Evolutionary conservation across 306 rosid genomes (phyloP).

Genomic region (Dicorynia guianensis): DNA sequence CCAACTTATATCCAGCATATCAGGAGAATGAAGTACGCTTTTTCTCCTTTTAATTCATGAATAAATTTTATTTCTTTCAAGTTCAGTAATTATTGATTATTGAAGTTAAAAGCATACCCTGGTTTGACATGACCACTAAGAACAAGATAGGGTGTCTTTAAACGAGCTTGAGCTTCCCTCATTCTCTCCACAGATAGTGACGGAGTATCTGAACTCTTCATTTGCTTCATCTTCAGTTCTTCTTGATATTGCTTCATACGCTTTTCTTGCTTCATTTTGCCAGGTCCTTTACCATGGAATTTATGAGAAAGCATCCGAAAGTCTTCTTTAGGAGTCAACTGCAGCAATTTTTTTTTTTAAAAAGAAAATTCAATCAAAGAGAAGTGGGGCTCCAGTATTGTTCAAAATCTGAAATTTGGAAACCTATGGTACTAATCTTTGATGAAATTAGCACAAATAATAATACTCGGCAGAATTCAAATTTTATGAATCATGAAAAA

Average conservation of each 20-base stretch:
- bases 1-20: constrained; percentile 25
- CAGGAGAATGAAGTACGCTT: neutral
- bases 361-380: constrained; percentile 32
- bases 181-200: constrained; percentile 88
- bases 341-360: constrained; percentile 40
- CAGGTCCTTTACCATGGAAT: constrained; percentile 96
- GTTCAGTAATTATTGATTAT: constrained; percentile 20
- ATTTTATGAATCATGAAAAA: constrained; percentile 18
- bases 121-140: constrained; percentile 95
- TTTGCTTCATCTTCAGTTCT: constrained; percentile 88
- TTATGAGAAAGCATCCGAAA: constrained; percentile 78
- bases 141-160: constrained; percentile 88
- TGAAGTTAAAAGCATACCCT: constrained; percentile 62
- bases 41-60: neutral
- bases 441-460: neutral
- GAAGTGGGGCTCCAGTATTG: constrained; percentile 18
- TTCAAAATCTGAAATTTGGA: constrained; percentile 31
- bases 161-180: constrained; percentile 91
- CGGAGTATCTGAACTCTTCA: constrained; percentile 94
- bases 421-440: constrained; percentile 10
- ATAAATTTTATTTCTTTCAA: neutral
- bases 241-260: constrained; percentile 86
- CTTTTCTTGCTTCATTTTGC: constrained; percentile 98
- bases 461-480: constrained; percentile 7
- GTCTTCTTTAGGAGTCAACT: constrained; percentile 97